Evolutionary conservation across 148 eudicot genomes (phyloP), one percentile per base, ranked within the genome.

Genomic region (Drosera capensis): DNA sequence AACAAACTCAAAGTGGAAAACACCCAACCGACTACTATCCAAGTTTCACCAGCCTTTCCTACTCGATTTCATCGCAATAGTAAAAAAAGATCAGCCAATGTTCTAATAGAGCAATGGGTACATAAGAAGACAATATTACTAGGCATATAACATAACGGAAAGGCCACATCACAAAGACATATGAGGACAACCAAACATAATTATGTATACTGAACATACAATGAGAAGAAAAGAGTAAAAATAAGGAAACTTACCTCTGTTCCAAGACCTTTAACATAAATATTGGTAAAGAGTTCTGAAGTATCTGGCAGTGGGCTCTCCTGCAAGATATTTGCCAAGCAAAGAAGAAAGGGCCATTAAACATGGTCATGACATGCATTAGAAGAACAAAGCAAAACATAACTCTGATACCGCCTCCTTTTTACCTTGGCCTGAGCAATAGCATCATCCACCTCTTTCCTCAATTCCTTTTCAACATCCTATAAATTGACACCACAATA

Each of bases 301-400:
- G 79, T 54, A 54, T 84, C 87, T 45, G 93, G 97, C 84, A 78
- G 61, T 26, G 84, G 92, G 62, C 97, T 68, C 67, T 78, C 95
- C 97, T 90, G 81, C 29, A 21, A 53, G 43, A 3, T 11, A 34
- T 4, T 4, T 13, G 38, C n/a, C n/a, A 9, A 34, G 9, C 11
- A 34, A 9, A 34, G 14, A 34, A 2, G n/a, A 22, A 37, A 20
- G 31, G 20, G 5, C 14, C 15, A 3, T 13, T 9, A 40, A 17
- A 42, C 18, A 19, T 3, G 15, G 2, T 36, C 43, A 39, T 39
- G 17, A 11, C 17, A 12, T 14, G 16, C 43, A 39, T 39, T 13
- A 13, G 18, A 39, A 17, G 17, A 14, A n/a, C 43, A 16, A 39
- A 41, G 21, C 7, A 20, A 2, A 43, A 37, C 19, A 43, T 18